Base-by-base conservation (phyloP, 2,329 filamentous ascomycete species). In the Pseudocercospora ulei region DNA sequence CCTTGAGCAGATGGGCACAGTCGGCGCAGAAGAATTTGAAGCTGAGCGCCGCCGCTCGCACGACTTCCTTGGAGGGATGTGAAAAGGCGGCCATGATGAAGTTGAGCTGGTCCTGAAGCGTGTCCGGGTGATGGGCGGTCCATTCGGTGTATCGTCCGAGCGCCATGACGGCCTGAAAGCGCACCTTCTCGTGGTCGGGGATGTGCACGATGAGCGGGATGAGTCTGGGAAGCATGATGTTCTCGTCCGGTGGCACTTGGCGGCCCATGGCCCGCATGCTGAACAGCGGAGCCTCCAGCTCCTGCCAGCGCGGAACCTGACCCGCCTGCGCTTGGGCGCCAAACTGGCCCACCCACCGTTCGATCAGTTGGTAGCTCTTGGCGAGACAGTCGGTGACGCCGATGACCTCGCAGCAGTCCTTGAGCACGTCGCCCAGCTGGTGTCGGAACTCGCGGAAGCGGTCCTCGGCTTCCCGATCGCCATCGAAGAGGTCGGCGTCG, bases 11-110 rank as follows among this genome's bases (percentile, higher is more conserved):
- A 56, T 85, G 77, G 51, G 82, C 85, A 68, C 90, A 98, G 63
- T 98, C 90, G 8, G 81, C 86, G 57, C 92, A 96, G 64, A 98
- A 87, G 67, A 90, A 98, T 56, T 92, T 93, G 67, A 98, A 87
- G 2, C 90, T 82, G 62, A 96, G 76, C 4, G 90, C 90, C 11
- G 90, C 84, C 12, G 88, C 90, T 47, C 87, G 78, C 24, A 94
- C 75, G 39, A 98, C 87, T 57, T 98, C 92, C 55, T 80, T 82
- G 0, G 87, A 94, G 26, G 78, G 76, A 41, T 88, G 83, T 49
- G 84, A 75, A 65, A 98, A 98, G 0, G 87, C 90, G 3, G 80
- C 82, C 50, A 94, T 87, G 55, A 98, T 93, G 64, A 93, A 98
- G 55, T 85, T 86, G 58, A 98, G 82, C 62, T 98, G 90, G 5